Percentiles rank a stretch among this genome's conserved stretches.
Conservation (phyloP, 257 asterid species). For the Solanum appendiculatum region DNA sequence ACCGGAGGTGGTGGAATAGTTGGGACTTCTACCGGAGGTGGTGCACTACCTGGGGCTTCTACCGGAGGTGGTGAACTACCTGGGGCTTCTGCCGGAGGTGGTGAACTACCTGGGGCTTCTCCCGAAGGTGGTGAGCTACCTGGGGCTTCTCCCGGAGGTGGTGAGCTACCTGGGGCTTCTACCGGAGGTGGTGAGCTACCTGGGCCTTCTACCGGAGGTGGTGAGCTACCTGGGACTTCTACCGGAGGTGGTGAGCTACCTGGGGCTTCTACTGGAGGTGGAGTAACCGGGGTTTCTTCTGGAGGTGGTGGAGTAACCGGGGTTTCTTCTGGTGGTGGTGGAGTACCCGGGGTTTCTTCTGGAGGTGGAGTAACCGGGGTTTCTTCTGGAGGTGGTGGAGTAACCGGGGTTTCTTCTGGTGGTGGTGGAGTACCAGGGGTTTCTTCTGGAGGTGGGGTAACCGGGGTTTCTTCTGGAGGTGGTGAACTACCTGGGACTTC, state of each 20-base stretch:
- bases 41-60: rapidly evolving
- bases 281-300: rapidly evolving
- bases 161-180: background rate
- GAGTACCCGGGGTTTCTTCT: background rate
- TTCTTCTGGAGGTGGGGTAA: background rate
- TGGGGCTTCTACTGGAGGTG: background rate
- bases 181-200: background rate
- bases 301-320: background rate
- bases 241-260: background rate
- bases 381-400: background rate
- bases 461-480: background rate
- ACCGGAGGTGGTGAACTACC: background rate
- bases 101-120: rapidly evolving
- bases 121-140: rapidly evolving
- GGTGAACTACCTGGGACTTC: background rate
- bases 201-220: background rate
- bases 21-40: background rate
- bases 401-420: background rate
- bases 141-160: background rate
- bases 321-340: background rate
- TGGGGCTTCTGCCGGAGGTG: rapidly evolving
- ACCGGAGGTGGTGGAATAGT: background rate
- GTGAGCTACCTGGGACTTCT: background rate
- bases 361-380: background rate
- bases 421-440: rapidly evolving